A percentile compares a stretch with the other conserved stretches of the same genome.
phyloP scores from a whole-genome alignment of 1,284 basidiomycete species.

The Malassezia furfur region DNA sequence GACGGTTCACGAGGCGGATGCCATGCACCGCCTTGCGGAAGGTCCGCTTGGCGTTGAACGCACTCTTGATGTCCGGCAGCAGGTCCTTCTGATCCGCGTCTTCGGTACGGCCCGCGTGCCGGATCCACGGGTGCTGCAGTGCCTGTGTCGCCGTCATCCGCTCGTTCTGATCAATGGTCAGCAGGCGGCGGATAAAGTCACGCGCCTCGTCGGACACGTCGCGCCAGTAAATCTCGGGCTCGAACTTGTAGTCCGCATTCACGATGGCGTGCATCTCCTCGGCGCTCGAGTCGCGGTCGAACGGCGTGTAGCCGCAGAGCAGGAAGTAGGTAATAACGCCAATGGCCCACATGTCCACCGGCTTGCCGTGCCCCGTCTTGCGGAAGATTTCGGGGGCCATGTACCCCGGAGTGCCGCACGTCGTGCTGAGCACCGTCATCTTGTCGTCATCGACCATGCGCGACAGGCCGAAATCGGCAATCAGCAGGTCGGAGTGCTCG shows the following conservation, averaged over 20 bases:
- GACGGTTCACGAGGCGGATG: constrained; percentile 34
- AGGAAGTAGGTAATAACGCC: constrained; percentile 48
- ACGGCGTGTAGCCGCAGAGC: constrained; percentile 46
- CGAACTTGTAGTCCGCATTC: constrained; percentile 42
- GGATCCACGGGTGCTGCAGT: constrained; percentile 37
- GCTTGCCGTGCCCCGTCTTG: constrained; percentile 81
- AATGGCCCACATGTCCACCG: constrained; percentile 69
- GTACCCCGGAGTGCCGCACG: constrained; percentile 85
- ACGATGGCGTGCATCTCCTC: constrained; percentile 48
- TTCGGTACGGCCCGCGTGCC: background rate
- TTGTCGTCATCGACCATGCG: constrained; percentile 82
- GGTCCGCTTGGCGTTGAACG: constrained; percentile 45
- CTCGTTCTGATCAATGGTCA: constrained; percentile 35
- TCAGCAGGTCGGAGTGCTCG: constrained; percentile 88
- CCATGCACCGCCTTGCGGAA: constrained; percentile 46
- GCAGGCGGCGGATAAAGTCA: constrained; percentile 40
- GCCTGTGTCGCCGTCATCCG: constrained; percentile 38
- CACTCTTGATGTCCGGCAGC: constrained; percentile 44
- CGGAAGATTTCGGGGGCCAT: constrained; percentile 99
- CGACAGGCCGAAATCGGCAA: constrained; percentile 87
- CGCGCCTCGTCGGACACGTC: constrained; percentile 38
- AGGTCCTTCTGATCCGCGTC: constrained; percentile 32
- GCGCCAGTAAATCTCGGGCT: constrained; percentile 40
- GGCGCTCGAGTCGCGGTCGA: constrained; percentile 43
- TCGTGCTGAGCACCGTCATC: constrained; percentile 77